These are phyloP conservation scores for Vicia sativa DNA, from an alignment of 306 rosid species.

Conservation along the genomic window DNA sequence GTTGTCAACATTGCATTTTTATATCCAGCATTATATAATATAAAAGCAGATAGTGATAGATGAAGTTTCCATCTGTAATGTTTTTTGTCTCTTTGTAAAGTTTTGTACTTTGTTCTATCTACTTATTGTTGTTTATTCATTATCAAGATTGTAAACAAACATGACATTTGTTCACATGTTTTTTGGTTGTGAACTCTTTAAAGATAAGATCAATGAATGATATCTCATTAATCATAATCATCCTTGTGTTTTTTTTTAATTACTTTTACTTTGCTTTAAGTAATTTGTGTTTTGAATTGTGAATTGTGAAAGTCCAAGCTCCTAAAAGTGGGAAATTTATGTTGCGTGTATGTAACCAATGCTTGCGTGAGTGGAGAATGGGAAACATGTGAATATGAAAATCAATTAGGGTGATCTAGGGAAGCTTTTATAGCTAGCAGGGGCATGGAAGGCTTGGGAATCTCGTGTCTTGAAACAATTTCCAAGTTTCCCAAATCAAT, in stretches of 20 bases:
- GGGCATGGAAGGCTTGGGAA: slow-evolving; percentile 25
- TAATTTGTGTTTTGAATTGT: neutral
- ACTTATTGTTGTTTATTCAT: slow-evolving; percentile 31
- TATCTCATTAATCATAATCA: slow-evolving; percentile 15
- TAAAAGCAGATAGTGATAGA: slow-evolving; percentile 58
- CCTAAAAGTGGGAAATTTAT: slow-evolving; percentile 7
- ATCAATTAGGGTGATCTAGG: slow-evolving; percentile 31
- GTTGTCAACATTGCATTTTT: slow-evolving; percentile 42
- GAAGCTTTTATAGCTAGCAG: slow-evolving; percentile 25
- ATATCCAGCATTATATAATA: slow-evolving; percentile 35
- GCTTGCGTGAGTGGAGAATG: slow-evolving; percentile 30
- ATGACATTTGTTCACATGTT: slow-evolving; percentile 25
- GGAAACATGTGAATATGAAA: slow-evolving; percentile 40
- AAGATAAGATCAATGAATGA: slow-evolving; percentile 38
- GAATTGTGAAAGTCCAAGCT: slow-evolving; percentile 17
- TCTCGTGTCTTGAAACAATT: slow-evolving; percentile 16
- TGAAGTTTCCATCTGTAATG: slow-evolving; percentile 61
- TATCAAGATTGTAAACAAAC: slow-evolving; percentile 24
- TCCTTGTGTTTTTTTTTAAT: neutral
- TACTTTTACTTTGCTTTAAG: neutral
- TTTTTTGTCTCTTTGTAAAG: slow-evolving; percentile 44
- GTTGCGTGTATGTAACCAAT: slow-evolving; percentile 38
- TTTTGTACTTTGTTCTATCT: slow-evolving; percentile 36
- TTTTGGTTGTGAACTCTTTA: neutral
- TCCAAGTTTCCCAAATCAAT: neutral